Evolutionary conservation across 352 stramenopile species (phyloP).

Genomic region (Blastocystis sp.): DNA sequence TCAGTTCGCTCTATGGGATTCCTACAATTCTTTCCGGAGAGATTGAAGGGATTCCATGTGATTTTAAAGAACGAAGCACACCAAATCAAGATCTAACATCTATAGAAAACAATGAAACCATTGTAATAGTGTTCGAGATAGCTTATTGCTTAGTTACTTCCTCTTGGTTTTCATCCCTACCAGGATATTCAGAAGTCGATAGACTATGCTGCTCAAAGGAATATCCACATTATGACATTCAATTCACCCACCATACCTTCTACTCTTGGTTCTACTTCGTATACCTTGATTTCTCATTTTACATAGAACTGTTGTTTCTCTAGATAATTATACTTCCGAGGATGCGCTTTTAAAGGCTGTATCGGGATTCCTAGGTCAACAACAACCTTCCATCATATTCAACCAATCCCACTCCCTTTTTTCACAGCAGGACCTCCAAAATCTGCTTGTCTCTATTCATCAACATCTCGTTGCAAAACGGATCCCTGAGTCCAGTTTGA

Average conservation of each 20-base stretch:
- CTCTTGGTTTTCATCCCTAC: slow-evolving; percentile 34
- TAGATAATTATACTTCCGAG: not conserved
- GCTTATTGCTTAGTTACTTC: slow-evolving; percentile 14
- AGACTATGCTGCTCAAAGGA: not conserved
- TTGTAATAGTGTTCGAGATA: not conserved
- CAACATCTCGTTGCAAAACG: not conserved
- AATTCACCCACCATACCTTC: slow-evolving; percentile 6
- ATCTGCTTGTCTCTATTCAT: not conserved
- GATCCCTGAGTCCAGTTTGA: not conserved
- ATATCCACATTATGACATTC: not conserved
- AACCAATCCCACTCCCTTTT: not conserved
- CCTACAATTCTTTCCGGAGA: slow-evolving; percentile 16
- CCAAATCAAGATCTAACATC: not conserved
- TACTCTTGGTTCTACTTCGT: slow-evolving; percentile 8
- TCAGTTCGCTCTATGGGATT: slow-evolving; percentile 29
- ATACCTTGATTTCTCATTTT: not conserved
- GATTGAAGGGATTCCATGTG: not conserved
- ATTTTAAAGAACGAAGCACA: not conserved
- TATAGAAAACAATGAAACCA: not conserved
- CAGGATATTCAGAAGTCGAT: slow-evolving; percentile 32
- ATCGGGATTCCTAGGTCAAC: not conserved
- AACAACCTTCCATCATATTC: slow-evolving; percentile 15
- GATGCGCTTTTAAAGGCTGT: not conserved
- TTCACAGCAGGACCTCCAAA: not conserved
- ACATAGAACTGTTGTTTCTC: slow-evolving; percentile 8